phyloP scores from a whole-genome alignment of 163 green algal species.

The Prototheca stagnorum region DNA sequence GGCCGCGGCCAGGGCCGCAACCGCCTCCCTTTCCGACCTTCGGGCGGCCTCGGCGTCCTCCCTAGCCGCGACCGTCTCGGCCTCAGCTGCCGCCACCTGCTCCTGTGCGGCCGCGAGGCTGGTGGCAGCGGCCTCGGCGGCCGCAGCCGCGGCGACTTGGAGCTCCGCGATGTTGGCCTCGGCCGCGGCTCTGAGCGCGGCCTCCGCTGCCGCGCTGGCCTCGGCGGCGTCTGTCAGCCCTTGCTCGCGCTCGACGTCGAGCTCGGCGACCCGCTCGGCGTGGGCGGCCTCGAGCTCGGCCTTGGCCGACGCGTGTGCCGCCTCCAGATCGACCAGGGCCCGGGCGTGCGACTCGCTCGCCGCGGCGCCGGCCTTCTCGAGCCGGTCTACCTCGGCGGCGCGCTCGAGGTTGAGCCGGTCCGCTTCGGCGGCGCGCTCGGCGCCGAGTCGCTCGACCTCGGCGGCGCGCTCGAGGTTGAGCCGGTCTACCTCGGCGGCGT shows the following conservation, averaged over 20 bases:
- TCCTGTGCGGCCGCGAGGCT: neutral
- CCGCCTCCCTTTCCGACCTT: too few species aligned
- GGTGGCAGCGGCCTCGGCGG: too few species aligned
- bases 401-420: neutral
- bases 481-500: neutral
- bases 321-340: neutral
- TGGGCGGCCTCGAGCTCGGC: slow-evolving; percentile 4
- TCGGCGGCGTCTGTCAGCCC: too few species aligned
- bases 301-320: neutral
- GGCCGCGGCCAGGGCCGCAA: too few species aligned
- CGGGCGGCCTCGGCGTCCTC: too few species aligned
- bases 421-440: too few species aligned
- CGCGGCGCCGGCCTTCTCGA: neutral
- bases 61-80: neutral
- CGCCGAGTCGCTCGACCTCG: neutral
- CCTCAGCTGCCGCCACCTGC: neutral
- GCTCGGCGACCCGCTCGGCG: neutral
- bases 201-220: slow-evolving; percentile 8
- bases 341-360: neutral
- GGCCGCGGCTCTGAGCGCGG: neutral
- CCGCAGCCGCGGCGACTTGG: neutral
- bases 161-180: neutral
- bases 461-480: neutral
- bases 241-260: too few species aligned
- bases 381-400: neutral